phyloP scores from a whole-genome alignment of 2,329 filamentous ascomycete genomes.

The Botrytis elliptica region DNA sequence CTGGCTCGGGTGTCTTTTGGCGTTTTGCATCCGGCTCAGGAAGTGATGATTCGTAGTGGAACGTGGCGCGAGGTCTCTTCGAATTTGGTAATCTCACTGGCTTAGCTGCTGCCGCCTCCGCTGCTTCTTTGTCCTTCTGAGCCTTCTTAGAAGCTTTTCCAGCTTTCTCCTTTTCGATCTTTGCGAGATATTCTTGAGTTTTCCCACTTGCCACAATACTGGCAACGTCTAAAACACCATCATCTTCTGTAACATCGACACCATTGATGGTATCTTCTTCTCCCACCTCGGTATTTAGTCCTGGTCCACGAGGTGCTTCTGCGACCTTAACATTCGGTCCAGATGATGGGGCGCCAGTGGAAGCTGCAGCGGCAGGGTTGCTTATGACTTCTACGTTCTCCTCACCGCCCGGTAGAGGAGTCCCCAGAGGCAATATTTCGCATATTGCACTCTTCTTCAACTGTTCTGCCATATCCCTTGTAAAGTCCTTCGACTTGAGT shows the following conservation, averaged over 20 bases:
- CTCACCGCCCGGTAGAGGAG: conserved; percentile 47
- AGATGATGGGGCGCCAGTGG: conserved; percentile 37
- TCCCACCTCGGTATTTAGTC: conserved; percentile 30
- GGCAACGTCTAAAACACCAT: conserved; percentile 81
- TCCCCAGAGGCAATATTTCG: conserved; percentile 61
- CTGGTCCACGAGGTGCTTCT: conserved; percentile 32
- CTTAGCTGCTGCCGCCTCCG: conserved; percentile 52
- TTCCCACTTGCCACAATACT: conserved; percentile 79
- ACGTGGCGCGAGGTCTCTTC: conserved; percentile 66
- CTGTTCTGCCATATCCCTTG: conserved; percentile 67
- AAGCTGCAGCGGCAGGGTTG: conserved; percentile 39
- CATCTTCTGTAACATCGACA: conserved; percentile 52
- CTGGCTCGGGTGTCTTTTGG: conserved; percentile 40
- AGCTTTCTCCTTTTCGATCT: conserved; percentile 77
- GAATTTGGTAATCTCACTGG: conserved; percentile 66
- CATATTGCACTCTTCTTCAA: conserved; percentile 66
- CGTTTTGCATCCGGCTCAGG: conserved; percentile 44
- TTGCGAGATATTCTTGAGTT: conserved; percentile 77
- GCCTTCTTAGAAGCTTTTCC: conserved; percentile 45
- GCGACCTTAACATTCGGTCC: conserved; percentile 40
- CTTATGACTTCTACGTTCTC: conserved; percentile 43
- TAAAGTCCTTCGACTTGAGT: conserved; percentile 59
- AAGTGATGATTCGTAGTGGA: conserved; percentile 69
- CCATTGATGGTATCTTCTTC: conserved; percentile 42
- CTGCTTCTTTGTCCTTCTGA: conserved; percentile 52